Base-by-base conservation (phyloP, 1,139 yeast species). In the Pichia sp. region DNA sequence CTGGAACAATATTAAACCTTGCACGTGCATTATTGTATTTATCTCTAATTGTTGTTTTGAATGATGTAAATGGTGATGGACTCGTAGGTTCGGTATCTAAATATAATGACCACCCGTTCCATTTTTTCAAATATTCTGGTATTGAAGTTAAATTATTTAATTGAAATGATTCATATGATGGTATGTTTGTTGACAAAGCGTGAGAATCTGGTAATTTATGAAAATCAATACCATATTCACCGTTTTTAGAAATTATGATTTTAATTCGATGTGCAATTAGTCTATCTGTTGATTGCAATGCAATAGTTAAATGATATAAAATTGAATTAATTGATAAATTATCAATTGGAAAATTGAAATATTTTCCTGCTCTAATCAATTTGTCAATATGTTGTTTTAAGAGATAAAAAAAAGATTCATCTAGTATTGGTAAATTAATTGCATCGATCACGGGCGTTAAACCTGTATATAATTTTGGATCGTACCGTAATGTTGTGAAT, bases 41-140 rank as follows among this genome's bases (percentile, higher is more conserved):
- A 3, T 72, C 72, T 56, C 99, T 73, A 36, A 74, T 70, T 0
- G 97, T 88, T 0, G 98, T 93, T 65, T 93, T 93, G 71, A 91
- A 87, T 3, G 95, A 84, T 0, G 96, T 89, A 66, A 86, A 88
- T 3, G 91, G 88, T 0, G 95, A 81, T 0, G 81, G 76, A 50
- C 77, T 62, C 0, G 80, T 75, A 4, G 80, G 71, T 42, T 75
- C 68, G 0, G 73, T 62, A 64, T 87, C 95, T 7, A 89, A 62
- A 60, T 80, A 83, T 0, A 88, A 82, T 31, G 75, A 79, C 81
- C 60, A 59, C 16, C 52, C 46, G 48, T 63, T 57, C 56, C 54
- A 51, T 2, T 39, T 38, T 16, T 46, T 25, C 11, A 53, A 44
- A 31, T 53, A 53, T 9, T 31, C 43, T 1, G 56, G 53, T 10